Evolutionary conservation across 345 rosid species (phyloP), one percentile per base, ranked within the genome.

Genomic region (Physaria fendleri): DNA sequence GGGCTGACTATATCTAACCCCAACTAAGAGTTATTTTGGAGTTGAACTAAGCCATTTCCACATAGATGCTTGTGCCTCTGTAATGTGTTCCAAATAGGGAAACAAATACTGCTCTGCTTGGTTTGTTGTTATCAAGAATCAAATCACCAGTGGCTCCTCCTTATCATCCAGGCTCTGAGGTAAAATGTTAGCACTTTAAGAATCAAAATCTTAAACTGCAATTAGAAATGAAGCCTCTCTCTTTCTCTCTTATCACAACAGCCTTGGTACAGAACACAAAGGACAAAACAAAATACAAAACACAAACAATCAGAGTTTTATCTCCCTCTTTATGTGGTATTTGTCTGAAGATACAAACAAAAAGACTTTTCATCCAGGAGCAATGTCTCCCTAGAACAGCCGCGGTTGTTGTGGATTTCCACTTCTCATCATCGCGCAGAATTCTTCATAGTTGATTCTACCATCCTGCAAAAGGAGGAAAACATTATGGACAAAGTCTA

Each of bases 371-470:
- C 13, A 59, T 41, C n/a, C 9, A 69, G 41, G 44, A 54, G 32
- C 6, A 33, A 24, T 58, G 56, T 59, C 21, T n/a, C 34, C 13
- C 53, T 79, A 80, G 41, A 82, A 80, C 53, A 77, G 80, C 53
- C 40, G 76, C 1, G 59, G 75, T 37, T 78, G 85, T 35, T 74
- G 80, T 45, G 77, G 90, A 57, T 77, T 77, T 58, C 96, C 95
- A 25, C 89, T 85, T 78, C 78, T 84, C 97, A 92, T 88, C 95
- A 88, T 88, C 1, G 82, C 68, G 1, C 88, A 76, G 65, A 92
- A 92, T 57, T 88, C 98, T 7, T 84, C 83, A 6, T 82, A 86
- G 78, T 80, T 84, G 77, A 92, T 92, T 65, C 71, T 88, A 39
- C 98, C 98, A 45, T 88, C 98, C 97, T 88, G 76, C 62, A 52